Evolutionary conservation across 768 basidiomycete genomes (phyloP).

Genomic region (Termitomyces titanicus): DNA sequence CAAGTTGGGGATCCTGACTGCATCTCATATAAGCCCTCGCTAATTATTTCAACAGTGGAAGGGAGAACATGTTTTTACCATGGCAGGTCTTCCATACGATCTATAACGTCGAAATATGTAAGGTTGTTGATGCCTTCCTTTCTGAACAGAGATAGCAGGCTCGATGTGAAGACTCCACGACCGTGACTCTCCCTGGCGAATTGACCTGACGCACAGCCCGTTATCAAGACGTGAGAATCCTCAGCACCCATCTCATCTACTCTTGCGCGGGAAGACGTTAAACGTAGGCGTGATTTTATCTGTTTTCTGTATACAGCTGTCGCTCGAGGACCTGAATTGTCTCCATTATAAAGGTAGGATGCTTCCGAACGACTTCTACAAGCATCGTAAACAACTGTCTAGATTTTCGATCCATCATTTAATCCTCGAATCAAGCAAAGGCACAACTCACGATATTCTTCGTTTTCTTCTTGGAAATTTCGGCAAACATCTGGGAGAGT

Average conservation of each 20-base stretch:
- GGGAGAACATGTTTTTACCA: not conserved
- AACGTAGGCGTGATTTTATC: not conserved
- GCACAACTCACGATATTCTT: no score
- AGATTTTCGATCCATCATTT: no score
- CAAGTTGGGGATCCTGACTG: not conserved
- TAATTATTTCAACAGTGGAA: no score
- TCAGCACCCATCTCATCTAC: not conserved
- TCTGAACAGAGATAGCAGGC: not conserved
- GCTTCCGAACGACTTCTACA: no score
- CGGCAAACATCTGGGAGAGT: no score
- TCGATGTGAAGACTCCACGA: slow-evolving; percentile 3
- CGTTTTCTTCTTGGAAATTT: no score
- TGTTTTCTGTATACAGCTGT: no score
- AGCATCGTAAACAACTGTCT: no score
- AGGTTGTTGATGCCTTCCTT: not conserved
- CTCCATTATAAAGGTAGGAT: no score
- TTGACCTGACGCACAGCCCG: slow-evolving; percentile 4
- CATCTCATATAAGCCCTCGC: not conserved
- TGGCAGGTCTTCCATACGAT: not conserved
- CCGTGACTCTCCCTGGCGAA: not conserved
- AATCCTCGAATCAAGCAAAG: no score
- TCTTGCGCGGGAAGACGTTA: not conserved
- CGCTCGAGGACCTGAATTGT: no score
- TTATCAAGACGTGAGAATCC: slow-evolving; percentile 2
- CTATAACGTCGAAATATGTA: slow-evolving; percentile 5